phyloP scores from a whole-genome alignment of 805 yeast genomes.

The Candida parachauliodes region DNA sequence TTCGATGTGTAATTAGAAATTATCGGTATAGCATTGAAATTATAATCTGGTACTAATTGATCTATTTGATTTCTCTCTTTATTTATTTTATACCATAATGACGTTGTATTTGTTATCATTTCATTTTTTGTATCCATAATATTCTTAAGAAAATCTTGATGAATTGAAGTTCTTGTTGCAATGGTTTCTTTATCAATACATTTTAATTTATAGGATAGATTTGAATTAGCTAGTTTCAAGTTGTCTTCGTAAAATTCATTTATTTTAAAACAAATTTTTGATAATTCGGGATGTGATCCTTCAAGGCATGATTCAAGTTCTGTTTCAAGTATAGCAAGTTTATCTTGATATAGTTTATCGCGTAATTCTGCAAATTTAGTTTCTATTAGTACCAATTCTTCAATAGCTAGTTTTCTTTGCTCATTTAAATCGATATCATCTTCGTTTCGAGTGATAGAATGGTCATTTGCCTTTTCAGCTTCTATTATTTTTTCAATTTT shows the following conservation, averaged over 20 bases:
- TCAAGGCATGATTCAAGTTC: slow-evolving; percentile 83
- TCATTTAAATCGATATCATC: slow-evolving; percentile 29
- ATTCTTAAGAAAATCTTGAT: slow-evolving; percentile 75
- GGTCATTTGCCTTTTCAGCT: slow-evolving; percentile 11
- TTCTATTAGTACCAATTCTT: slow-evolving; percentile 76
- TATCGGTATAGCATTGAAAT: slow-evolving; percentile 38
- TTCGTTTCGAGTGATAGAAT: slow-evolving; percentile 15
- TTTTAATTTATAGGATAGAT: slow-evolving; percentile 56
- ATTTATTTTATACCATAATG: slow-evolving; percentile 88
- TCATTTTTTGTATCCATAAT: slow-evolving; percentile 62
- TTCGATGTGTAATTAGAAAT: slow-evolving; percentile 19
- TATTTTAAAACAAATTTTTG: slow-evolving; percentile 65
- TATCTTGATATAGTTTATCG: slow-evolving; percentile 82
- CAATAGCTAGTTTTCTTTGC: slow-evolving; percentile 60
- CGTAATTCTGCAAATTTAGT: slow-evolving; percentile 80
- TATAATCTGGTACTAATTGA: slow-evolving; percentile 54
- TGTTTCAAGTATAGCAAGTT: slow-evolving; percentile 67
- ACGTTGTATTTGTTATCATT: slow-evolving; percentile 70
- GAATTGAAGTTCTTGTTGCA: slow-evolving; percentile 74
- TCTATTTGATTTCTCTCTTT: slow-evolving; percentile 84
- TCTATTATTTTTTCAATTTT: slow-evolving; percentile 14
- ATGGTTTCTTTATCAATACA: slow-evolving; percentile 79
- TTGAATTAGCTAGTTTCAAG: slow-evolving; percentile 43
- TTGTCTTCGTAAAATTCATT: slow-evolving; percentile 72
- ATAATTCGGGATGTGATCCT: slow-evolving; percentile 89